A percentile compares a stretch with the other conserved stretches of the same genome.
Evolutionary conservation across 345 rosid species (phyloP).

Genomic region (Heritiera littoralis): DNA sequence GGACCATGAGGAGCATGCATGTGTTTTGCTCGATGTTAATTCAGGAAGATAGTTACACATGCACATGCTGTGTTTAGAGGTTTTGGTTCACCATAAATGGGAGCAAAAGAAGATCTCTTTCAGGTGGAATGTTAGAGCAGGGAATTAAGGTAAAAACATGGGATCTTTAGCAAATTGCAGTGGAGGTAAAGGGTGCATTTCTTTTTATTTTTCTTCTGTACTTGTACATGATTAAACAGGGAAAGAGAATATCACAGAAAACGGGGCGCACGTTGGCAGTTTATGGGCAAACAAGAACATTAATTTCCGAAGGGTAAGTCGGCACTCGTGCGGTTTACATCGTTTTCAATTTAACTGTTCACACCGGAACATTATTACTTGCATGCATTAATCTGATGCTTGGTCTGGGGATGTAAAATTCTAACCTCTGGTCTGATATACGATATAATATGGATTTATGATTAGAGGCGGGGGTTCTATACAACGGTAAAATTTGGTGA

Average conservation of each 20-base stretch:
- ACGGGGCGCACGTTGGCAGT: not conserved
- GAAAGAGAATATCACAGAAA: not conserved
- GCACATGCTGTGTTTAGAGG: not conserved
- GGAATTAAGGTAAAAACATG: not conserved
- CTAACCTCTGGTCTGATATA: not conserved
- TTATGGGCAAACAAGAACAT: slow-evolving; percentile 8
- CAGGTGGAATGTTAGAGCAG: not conserved
- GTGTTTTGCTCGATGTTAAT: not conserved
- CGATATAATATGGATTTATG: not conserved
- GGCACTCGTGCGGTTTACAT: not conserved
- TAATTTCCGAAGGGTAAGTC: not conserved
- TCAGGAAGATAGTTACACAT: not conserved
- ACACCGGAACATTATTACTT: not conserved
- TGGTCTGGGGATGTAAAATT: not conserved
- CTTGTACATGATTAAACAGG: not conserved
- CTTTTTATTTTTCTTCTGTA: not conserved
- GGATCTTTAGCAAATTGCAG: not conserved
- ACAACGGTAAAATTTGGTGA: not conserved
- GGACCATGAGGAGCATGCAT: slow-evolving; percentile 12
- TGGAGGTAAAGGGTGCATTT: not conserved
- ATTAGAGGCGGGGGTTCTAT: not conserved
- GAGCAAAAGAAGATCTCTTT: not conserved
- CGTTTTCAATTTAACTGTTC: slow-evolving; percentile 1
- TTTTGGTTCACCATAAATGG: not conserved
- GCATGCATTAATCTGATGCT: not conserved